Conservation (phyloP, 352 stramenopile species). For the Globisporangium cylindrosporum region DNA sequence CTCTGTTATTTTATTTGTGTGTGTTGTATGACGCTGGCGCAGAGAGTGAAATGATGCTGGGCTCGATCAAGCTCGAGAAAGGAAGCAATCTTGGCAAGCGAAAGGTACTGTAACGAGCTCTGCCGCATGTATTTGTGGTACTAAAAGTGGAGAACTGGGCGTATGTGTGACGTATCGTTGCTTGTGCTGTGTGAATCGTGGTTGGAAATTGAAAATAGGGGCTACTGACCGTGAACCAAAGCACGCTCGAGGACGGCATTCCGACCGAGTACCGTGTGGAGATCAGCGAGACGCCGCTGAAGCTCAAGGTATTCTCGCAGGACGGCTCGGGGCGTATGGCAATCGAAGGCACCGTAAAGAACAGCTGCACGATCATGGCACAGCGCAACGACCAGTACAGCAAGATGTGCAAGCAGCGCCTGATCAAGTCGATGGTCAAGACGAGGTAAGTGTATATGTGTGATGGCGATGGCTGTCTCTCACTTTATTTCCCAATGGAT, state of each 20-base stretch:
- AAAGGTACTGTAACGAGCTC: slow-evolving; percentile 37
- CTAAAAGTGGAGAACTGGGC: not conserved
- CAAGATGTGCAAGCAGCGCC: slow-evolving; percentile 76
- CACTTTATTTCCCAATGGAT: not conserved
- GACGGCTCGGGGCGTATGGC: slow-evolving; percentile 85
- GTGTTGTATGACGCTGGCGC: slow-evolving; percentile 4
- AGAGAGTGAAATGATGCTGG: slow-evolving; percentile 85
- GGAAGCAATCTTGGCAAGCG: slow-evolving; percentile 61
- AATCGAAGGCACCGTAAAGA: slow-evolving; percentile 84
- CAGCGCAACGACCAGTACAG: slow-evolving; percentile 84
- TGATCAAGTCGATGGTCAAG: slow-evolving; percentile 88
- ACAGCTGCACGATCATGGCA: slow-evolving; percentile 84
- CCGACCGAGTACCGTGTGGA: slow-evolving; percentile 81
- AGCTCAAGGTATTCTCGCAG: slow-evolving; percentile 83
- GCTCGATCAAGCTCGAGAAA: slow-evolving; percentile 84
- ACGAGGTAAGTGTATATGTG: slow-evolving; percentile 32
- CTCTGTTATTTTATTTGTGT: slow-evolving; percentile 5
- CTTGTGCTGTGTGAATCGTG: slow-evolving; percentile 4
- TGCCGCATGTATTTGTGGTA: not conserved
- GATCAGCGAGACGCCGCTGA: slow-evolving; percentile 71
- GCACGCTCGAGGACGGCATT: slow-evolving; percentile 71
- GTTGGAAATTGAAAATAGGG: slow-evolving; percentile 33
- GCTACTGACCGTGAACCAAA: slow-evolving; percentile 72
- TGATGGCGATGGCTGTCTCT: not conserved
- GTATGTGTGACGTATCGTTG: not conserved